phyloP scores from a whole-genome alignment of 495 filamentous ascomycete species.

The Tuber magnatum region DNA sequence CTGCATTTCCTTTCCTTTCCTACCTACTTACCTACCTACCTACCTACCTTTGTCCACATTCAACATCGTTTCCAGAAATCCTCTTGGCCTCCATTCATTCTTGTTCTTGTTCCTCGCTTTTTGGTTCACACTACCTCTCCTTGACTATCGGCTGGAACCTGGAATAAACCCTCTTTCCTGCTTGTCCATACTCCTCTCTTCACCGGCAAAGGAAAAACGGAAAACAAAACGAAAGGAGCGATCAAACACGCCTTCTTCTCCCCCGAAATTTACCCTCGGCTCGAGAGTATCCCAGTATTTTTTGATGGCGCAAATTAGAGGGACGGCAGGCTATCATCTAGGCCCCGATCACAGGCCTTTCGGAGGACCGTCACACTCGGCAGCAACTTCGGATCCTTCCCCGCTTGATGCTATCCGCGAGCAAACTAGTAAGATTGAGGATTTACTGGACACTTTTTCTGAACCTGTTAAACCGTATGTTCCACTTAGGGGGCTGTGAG shows the following conservation, averaged over 20 bases:
- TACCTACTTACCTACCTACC: background rate
- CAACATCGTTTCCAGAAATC: constrained; percentile 4
- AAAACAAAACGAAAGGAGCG: background rate
- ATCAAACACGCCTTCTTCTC: background rate
- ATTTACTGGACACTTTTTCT: constrained; percentile 77
- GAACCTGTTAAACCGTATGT: constrained; percentile 96
- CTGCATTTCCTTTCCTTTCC: background rate
- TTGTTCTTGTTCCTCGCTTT: constrained; percentile 20
- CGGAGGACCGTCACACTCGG: constrained; percentile 45
- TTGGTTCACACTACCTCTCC: constrained; percentile 23
- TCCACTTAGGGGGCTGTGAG: constrained; percentile 4
- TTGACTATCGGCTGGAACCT: constrained; percentile 26
- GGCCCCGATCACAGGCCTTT: constrained; percentile 67
- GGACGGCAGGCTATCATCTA: constrained; percentile 92
- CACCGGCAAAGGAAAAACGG: background rate
- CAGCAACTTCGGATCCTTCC: constrained; percentile 42
- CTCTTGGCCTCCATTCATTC: constrained; percentile 18
- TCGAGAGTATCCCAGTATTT: constrained; percentile 13
- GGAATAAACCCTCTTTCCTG: constrained; percentile 7
- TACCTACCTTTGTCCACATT: background rate
- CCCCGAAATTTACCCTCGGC: background rate
- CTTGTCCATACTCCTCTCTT: background rate
- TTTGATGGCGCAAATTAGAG: constrained; percentile 90
- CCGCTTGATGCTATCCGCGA: constrained; percentile 84
- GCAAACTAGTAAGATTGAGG: constrained; percentile 97